Evolutionary conservation across 495 filamentous ascomycete genomes (phyloP).

Genomic region (Aspergillus sclerotioniger): DNA sequence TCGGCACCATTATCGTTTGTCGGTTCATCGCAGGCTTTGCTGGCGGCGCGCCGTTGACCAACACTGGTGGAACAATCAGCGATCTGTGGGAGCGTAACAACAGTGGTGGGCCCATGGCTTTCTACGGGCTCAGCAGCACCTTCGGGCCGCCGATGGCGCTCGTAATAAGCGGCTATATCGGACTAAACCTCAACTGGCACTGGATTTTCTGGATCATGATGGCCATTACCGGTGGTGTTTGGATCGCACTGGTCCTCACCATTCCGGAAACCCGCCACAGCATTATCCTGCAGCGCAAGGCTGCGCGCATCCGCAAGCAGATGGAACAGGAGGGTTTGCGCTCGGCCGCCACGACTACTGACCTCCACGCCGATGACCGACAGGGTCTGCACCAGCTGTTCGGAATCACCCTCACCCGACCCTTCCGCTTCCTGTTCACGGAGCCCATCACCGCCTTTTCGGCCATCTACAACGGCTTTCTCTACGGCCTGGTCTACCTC

Average conservation of each 20-base stretch:
- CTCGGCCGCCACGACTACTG: slow-evolving; percentile 39
- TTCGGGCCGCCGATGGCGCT: slow-evolving; percentile 41
- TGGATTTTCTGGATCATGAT: slow-evolving; percentile 49
- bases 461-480: slow-evolving; percentile 57
- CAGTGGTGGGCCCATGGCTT: slow-evolving; percentile 58
- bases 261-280: slow-evolving; percentile 47
- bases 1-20: slow-evolving; percentile 53
- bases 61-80: slow-evolving; percentile 42
- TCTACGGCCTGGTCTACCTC: slow-evolving; percentile 67
- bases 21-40: slow-evolving; percentile 57
- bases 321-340: slow-evolving; percentile 51
- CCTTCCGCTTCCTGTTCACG: slow-evolving; percentile 48
- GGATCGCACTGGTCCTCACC: slow-evolving; percentile 37
- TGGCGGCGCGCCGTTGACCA: slow-evolving; percentile 51
- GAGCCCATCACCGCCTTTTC: slow-evolving; percentile 55
- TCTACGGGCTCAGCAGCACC: slow-evolving; percentile 47
- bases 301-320: slow-evolving; percentile 48
- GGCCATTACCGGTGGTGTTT: slow-evolving; percentile 44
- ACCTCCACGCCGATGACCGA: slow-evolving; percentile 34
- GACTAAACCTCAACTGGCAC: slow-evolving; percentile 33
- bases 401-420: slow-evolving; percentile 46
- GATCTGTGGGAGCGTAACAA: slow-evolving; percentile 46
- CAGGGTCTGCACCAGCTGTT: slow-evolving; percentile 61
- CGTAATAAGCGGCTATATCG: slow-evolving; percentile 44
- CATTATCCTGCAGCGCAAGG: slow-evolving; percentile 50